Percentiles rank a stretch among this genome's conserved stretches.
Evolutionary conservation across 805 yeast species (phyloP).

Genomic region (Barnettozyma siamensis): DNA sequence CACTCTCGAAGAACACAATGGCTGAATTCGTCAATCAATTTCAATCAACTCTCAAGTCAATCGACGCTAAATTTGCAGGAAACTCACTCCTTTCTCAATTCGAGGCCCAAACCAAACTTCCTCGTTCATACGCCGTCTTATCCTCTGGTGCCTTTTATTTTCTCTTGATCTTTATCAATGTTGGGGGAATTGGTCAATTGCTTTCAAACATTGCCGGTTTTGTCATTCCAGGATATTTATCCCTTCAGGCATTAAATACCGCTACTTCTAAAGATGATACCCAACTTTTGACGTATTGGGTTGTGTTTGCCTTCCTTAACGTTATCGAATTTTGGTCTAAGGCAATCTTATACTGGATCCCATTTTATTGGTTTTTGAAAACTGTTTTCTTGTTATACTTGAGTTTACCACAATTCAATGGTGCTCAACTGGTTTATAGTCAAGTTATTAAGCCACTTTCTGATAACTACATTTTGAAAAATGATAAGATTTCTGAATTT

Average conservation of each 20-base stretch:
- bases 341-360: slow-evolving; percentile 90
- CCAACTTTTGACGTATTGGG: slow-evolving; percentile 93
- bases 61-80: slow-evolving; percentile 31
- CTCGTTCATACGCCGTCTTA: slow-evolving; percentile 80
- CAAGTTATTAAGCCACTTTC: slow-evolving; percentile 61
- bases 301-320: slow-evolving; percentile 88
- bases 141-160: slow-evolving; percentile 64
- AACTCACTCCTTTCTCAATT: slow-evolving; percentile 21
- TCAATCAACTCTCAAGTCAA: slow-evolving; percentile 39
- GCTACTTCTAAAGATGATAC: slow-evolving; percentile 69
- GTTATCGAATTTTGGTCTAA: slow-evolving; percentile 95
- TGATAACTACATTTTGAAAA: slow-evolving; percentile 29
- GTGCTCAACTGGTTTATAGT: slow-evolving; percentile 71
- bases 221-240: slow-evolving; percentile 83
- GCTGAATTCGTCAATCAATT: slow-evolving; percentile 41
- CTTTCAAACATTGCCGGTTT: slow-evolving; percentile 91
- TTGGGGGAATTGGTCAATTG: slow-evolving; percentile 94
- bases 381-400: slow-evolving; percentile 81
- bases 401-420: slow-evolving; percentile 82
- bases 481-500: slow-evolving; percentile 22
- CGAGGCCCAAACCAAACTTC: slow-evolving; percentile 35
- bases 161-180: slow-evolving; percentile 74
- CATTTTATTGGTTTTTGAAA: slow-evolving; percentile 94
- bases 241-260: slow-evolving; percentile 79
- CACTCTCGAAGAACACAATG: slow-evolving; percentile 24